Conservation (phyloP, 164 flowering plant species). For the Annona squamosa region DNA sequence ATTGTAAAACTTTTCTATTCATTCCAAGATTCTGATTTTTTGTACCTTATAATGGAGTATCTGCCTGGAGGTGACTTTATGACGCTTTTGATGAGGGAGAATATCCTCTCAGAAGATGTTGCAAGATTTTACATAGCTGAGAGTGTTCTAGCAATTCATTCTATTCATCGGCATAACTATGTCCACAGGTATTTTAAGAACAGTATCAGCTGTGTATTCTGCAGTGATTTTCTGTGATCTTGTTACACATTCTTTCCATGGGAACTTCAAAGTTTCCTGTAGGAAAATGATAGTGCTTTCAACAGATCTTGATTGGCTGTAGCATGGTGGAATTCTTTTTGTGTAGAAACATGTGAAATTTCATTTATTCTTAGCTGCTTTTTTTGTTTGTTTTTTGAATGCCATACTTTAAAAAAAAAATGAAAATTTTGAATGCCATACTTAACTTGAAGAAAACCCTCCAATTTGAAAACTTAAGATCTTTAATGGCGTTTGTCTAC, state of each 20-base stretch:
- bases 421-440: not conserved
- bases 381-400: not conserved
- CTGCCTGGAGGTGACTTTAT: conserved; percentile 95
- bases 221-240: not conserved
- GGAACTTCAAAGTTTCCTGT: not conserved
- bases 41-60: conserved; percentile 95
- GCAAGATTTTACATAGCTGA: conserved; percentile 86
- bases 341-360: not conserved
- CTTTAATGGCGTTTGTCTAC: conserved; percentile 15
- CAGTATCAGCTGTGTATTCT: not conserved
- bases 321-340: not conserved
- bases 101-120: conserved; percentile 75
- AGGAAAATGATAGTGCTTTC: not conserved
- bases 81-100: conserved; percentile 84
- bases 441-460: not conserved
- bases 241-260: not conserved
- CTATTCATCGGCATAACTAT: conserved; percentile 80
- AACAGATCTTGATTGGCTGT: not conserved
- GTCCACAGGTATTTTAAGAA: conserved; percentile 56
- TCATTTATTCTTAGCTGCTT: not conserved
- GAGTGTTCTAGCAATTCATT: conserved; percentile 78
- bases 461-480: not conserved
- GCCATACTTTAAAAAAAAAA: not conserved
- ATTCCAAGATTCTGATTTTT: conserved; percentile 82
- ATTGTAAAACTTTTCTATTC: conserved; percentile 80